Evolutionary conservation across 2,329 filamentous ascomycete genomes (phyloP).

Genomic region (Diplodia corticola): DNA sequence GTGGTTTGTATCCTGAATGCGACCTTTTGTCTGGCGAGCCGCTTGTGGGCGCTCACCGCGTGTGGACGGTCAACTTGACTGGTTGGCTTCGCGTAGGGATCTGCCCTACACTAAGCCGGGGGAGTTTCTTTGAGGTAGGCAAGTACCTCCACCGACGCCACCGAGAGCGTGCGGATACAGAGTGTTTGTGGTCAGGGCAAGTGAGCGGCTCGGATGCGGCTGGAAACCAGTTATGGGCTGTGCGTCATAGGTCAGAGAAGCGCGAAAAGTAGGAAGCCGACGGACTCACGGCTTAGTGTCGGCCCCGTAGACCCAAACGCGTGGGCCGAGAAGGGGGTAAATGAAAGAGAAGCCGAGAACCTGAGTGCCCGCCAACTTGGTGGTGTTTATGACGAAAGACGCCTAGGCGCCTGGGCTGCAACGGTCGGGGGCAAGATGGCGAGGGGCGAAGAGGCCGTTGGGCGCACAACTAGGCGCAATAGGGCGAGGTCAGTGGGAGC

Average conservation of each 20-base stretch:
- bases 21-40: constrained; percentile 43
- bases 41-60: constrained; percentile 57
- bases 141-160: constrained; percentile 21
- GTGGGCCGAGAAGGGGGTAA: constrained; percentile 89
- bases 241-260: not conserved
- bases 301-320: constrained; percentile 93
- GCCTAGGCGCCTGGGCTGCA: constrained; percentile 40
- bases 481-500: constrained; percentile 8
- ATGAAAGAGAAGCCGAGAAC: constrained; percentile 70
- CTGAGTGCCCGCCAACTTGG: constrained; percentile 92
- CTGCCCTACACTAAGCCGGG: constrained; percentile 48
- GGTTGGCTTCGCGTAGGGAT: constrained; percentile 48
- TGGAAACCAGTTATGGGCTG: constrained; percentile 71
- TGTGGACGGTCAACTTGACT: constrained; percentile 53
- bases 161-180: constrained; percentile 12
- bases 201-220: constrained; percentile 32
- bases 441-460: not conserved
- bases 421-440: not conserved
- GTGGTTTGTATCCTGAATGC: not conserved
- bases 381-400: constrained; percentile 55
- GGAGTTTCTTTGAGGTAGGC: constrained; percentile 23
- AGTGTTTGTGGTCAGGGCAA: constrained; percentile 19
- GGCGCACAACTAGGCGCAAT: not conserved
- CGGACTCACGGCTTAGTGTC: constrained; percentile 73
- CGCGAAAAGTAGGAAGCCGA: no score